Percentiles rank a stretch among this genome's conserved stretches.
Evolutionary conservation across 2,329 filamentous ascomycete species (phyloP).

Genomic region (Xylaria sp.): DNA sequence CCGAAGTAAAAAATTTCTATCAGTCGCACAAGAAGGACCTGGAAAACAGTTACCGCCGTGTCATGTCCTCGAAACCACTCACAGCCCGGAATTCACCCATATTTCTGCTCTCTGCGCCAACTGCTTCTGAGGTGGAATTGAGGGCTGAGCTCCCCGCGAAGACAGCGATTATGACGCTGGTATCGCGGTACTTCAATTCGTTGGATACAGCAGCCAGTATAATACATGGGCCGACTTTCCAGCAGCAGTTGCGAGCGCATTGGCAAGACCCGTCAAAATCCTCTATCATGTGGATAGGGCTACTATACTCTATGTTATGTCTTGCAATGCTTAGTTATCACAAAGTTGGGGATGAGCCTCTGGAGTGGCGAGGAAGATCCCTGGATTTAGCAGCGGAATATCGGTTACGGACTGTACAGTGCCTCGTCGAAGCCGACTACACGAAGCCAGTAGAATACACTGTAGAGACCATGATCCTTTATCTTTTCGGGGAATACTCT

Average conservation of each 20-base stretch:
- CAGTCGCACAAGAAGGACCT: conserved; percentile 86
- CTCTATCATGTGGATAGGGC: conserved; percentile 79
- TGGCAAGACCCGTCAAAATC: conserved; percentile 80
- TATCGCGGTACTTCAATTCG: conserved; percentile 91
- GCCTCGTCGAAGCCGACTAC: conserved; percentile 79
- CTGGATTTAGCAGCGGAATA: conserved; percentile 72
- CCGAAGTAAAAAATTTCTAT: conserved; percentile 95
- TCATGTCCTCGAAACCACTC: conserved; percentile 74
- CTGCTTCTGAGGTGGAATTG: conserved; percentile 79
- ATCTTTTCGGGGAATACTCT: conserved; percentile 80
- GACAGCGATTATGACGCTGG: conserved; percentile 83
- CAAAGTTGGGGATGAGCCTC: conserved; percentile 81
- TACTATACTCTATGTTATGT: conserved; percentile 80
- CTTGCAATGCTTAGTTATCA: conserved; percentile 83
- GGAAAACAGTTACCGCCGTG: conserved; percentile 81
- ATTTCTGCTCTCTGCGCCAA: conserved; percentile 80
- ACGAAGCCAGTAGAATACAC: conserved; percentile 79
- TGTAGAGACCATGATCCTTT: conserved; percentile 81
- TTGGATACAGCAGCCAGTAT: conserved; percentile 77
- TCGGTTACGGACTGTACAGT: conserved; percentile 79
- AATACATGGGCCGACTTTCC: conserved; percentile 86
- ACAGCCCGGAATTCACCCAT: conserved; percentile 74
- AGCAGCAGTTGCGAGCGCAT: conserved; percentile 72
- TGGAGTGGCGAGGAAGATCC: conserved; percentile 77
- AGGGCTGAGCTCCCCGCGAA: conserved; percentile 83